Base-by-base conservation (phyloP, 257 asterid species). In the Cordia subcordata region DNA sequence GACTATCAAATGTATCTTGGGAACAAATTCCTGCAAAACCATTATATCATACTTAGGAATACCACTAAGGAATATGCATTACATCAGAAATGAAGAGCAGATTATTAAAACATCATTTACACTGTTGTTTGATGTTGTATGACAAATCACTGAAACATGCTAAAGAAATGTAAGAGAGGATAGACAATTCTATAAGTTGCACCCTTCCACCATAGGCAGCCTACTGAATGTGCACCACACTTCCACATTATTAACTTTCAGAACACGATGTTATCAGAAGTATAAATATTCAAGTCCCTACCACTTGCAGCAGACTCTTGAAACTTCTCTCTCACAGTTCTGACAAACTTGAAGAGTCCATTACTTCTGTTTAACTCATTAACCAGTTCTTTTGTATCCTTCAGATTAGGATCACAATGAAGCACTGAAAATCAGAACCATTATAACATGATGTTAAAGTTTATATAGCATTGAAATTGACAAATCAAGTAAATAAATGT, bases 281-380 rank as follows among this genome's bases (percentile, higher is more conserved):
- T 55, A 21, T 46, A 63, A 63, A 68, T 63, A 65, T 37, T 62
- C 19, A 73, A 54, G 44, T 59, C 8, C 72, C 20, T 77, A 90
- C 96, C 96, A 54, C 52, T 50, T 44, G 68, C 63, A 49, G 81
- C 80, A 58, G 88, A 79, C 76, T 77, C 82, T 82, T 83, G 95
- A 71, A 90, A 90, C 58, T 81, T 81, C 67, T 71, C 83, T 61
- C 98, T 82, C 95, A 90, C 79, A 60, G 68, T 82, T 75, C 95
- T 80, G 63, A 85, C 98, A 68, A 90, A 87, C 75, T 87, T 77
- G 88, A 83, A 87, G 15, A 87, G 79, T 53, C 84, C 95, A 49
- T 90, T 87, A 82, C 73, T 81, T 53, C 57, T 69, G 67, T 90
- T 90, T 60, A 90, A 68, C 75, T 87, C 89, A 11, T 40, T 27